Conservation (phyloP, 768 basidiomycete genomes). For the Russula emetica region DNA sequence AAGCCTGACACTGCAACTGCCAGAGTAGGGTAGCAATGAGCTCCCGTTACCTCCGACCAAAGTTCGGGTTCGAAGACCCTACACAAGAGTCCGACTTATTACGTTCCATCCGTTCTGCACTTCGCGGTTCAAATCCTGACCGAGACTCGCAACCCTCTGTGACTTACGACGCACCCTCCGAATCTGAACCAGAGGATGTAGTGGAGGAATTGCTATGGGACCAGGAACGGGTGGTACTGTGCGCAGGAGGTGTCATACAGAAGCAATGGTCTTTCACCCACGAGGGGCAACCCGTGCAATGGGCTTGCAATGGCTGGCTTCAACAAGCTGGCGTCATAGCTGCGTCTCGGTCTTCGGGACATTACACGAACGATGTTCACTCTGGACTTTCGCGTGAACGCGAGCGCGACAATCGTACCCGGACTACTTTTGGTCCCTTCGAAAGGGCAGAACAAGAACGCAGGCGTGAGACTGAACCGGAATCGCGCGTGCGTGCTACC, state of each 20-base stretch:
- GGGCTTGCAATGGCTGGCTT: conserved; percentile 73
- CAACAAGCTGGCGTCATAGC: conserved; percentile 46
- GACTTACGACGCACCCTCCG: conserved; percentile 11
- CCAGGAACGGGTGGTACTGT: conserved; percentile 55
- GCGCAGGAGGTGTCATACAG: conserved; percentile 60
- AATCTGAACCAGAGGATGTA: conserved; percentile 36
- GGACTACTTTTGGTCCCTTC: conserved; percentile 43
- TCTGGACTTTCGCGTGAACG: conserved; percentile 30
- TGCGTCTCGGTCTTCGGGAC: conserved; percentile 31
- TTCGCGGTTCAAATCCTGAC: conserved; percentile 43
- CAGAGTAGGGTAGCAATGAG: conserved; percentile 3
- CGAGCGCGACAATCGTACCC: conserved; percentile 31
- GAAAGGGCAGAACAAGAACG: conserved; percentile 31
- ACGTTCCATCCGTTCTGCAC: conserved; percentile 52
- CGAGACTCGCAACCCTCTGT: conserved; percentile 7
- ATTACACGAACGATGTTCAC: conserved; percentile 32
- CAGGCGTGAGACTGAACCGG: conserved; percentile 40
- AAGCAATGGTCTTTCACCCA: conserved; percentile 73
- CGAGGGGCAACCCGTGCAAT: conserved; percentile 70
- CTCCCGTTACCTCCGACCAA: conserved; percentile 19
- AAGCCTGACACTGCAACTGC: not conserved
- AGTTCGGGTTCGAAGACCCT: conserved; percentile 7
- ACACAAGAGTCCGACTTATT: conserved; percentile 42
- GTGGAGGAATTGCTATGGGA: conserved; percentile 69
- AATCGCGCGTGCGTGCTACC: conserved; percentile 50